Percentiles rank a stretch among this genome's conserved stretches.
phyloP scores from a whole-genome alignment of 805 yeast species.

The Starmera pachycereana region DNA sequence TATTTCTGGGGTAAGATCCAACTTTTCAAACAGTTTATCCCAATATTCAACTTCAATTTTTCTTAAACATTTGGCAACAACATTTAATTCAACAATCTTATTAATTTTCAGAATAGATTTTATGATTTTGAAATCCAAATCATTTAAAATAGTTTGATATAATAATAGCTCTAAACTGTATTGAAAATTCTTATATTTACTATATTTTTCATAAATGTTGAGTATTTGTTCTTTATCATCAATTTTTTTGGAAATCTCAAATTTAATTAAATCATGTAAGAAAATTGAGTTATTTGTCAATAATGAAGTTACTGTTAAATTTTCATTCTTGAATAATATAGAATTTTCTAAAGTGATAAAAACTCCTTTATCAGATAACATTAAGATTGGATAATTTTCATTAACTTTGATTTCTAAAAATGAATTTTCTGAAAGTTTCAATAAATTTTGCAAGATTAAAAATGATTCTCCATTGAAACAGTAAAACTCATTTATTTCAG shows the following conservation, averaged over 20 bases:
- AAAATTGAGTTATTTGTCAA: slow-evolving; percentile 29
- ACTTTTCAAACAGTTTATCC: slow-evolving; percentile 28
- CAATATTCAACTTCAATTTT: slow-evolving; percentile 41
- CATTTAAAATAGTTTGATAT: slow-evolving; percentile 22
- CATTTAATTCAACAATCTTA: slow-evolving; percentile 15
- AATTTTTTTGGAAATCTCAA: slow-evolving; percentile 22
- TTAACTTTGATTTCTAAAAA: slow-evolving; percentile 19
- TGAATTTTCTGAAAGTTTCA: slow-evolving; percentile 3
- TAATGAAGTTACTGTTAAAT: slow-evolving; percentile 23
- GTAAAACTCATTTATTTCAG: slow-evolving; percentile 18
- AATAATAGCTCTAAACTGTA: slow-evolving; percentile 37
- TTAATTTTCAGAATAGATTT: slow-evolving; percentile 14
- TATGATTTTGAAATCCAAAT: slow-evolving; percentile 11
- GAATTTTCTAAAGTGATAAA: slow-evolving; percentile 33
- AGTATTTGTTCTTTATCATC: not conserved
- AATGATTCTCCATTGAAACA: slow-evolving; percentile 30
- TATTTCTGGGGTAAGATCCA: slow-evolving; percentile 30
- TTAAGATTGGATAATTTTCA: slow-evolving; percentile 18
- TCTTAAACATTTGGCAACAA: slow-evolving; percentile 38
- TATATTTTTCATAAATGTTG: slow-evolving; percentile 13
- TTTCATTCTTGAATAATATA: slow-evolving; percentile 16
- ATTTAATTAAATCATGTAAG: slow-evolving; percentile 34
- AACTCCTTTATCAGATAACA: slow-evolving; percentile 21
- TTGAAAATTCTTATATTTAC: slow-evolving; percentile 26
- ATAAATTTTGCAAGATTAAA: slow-evolving; percentile 13